Percentiles rank a stretch among this genome's conserved stretches.
Conservation (phyloP, 2,329 filamentous ascomycete species). For the Pseudogymnoascus sp. region DNA sequence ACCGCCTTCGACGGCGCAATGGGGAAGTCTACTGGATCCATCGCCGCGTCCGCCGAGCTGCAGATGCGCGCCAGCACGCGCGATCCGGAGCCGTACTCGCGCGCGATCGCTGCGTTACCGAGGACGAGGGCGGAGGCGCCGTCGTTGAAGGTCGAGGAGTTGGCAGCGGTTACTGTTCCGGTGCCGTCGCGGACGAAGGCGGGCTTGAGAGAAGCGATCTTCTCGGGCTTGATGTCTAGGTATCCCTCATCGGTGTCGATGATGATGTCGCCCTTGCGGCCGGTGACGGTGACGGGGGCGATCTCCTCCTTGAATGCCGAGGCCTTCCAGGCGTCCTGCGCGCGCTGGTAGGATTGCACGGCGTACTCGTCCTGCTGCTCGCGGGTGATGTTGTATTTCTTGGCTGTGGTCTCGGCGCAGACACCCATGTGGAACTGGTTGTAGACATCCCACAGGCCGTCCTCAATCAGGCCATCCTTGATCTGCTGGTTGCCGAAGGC, state of each 20-base stretch:
- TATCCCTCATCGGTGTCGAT: conserved; percentile 84
- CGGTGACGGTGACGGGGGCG: conserved; percentile 75
- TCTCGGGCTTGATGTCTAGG: conserved; percentile 78
- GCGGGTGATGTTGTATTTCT: conserved; percentile 72
- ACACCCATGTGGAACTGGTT: conserved; percentile 97
- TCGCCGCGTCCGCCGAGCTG: conserved; percentile 79
- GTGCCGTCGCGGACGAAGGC: conserved; percentile 81
- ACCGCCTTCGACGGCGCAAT: conserved; percentile 88
- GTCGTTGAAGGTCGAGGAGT: conserved; percentile 90
- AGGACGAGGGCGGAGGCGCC: conserved; percentile 86
- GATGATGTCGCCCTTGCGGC: conserved; percentile 73
- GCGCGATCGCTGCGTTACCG: conserved; percentile 71
- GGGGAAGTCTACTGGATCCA: conserved; percentile 90
- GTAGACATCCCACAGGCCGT: conserved; percentile 93
- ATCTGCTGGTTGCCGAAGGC: conserved; percentile 81
- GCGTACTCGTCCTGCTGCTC: conserved; percentile 89
- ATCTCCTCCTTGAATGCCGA: conserved; percentile 85
- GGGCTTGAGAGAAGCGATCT: conserved; percentile 78
- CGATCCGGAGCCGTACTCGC: conserved; percentile 69
- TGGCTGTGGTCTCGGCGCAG: conserved; percentile 90
- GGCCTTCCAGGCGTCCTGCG: conserved; percentile 80
- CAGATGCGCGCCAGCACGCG: conserved; percentile 83
- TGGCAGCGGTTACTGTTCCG: conserved; percentile 89
- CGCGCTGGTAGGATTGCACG: conserved; percentile 79
- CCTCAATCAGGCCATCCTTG: conserved; percentile 88